These are phyloP conservation scores for Ustulina deusta DNA, from an alignment of 2,329 filamentous ascomycete species.

Conservation along the genomic window DNA sequence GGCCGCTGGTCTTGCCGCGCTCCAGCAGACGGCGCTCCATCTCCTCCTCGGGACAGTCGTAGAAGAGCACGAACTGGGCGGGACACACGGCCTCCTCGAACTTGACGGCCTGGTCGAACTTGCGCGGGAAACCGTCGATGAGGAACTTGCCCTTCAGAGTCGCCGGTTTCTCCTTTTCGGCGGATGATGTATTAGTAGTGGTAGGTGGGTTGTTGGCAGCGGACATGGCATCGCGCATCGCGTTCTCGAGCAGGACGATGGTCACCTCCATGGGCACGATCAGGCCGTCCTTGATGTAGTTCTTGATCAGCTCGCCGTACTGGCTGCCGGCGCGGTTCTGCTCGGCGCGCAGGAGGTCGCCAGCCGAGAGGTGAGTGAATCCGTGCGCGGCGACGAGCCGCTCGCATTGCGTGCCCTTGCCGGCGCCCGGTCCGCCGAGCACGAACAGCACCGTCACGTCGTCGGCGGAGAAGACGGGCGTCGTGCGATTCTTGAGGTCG, in stretches of 20 bases:
- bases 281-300: slow-evolving; percentile 91
- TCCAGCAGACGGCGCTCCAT: slow-evolving; percentile 88
- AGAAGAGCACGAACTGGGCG: slow-evolving; percentile 89
- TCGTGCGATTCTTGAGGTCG: slow-evolving; percentile 55
- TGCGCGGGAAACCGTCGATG: slow-evolving; percentile 88
- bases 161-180: slow-evolving; percentile 23
- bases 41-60: slow-evolving; percentile 89
- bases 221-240: slow-evolving; percentile 78
- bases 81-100: slow-evolving; percentile 92
- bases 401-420: slow-evolving; percentile 95
- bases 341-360: slow-evolving; percentile 92
- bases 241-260: slow-evolving; percentile 91
- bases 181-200: slow-evolving; percentile 21
- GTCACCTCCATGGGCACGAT: slow-evolving; percentile 99
- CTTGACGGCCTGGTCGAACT: slow-evolving; percentile 95
- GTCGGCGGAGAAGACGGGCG: slow-evolving; percentile 78
- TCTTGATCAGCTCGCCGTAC: slow-evolving; percentile 92
- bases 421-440: slow-evolving; percentile 92
- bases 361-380: slow-evolving; percentile 93
- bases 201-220: slow-evolving; percentile 33
- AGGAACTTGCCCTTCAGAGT: slow-evolving; percentile 72
- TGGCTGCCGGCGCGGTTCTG: slow-evolving; percentile 87
- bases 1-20: slow-evolving; percentile 91
- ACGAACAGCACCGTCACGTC: slow-evolving; percentile 96
- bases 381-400: slow-evolving; percentile 88